Base-by-base conservation (phyloP, 2,329 filamentous ascomycete genomes). In the Xylaria sp. region DNA sequence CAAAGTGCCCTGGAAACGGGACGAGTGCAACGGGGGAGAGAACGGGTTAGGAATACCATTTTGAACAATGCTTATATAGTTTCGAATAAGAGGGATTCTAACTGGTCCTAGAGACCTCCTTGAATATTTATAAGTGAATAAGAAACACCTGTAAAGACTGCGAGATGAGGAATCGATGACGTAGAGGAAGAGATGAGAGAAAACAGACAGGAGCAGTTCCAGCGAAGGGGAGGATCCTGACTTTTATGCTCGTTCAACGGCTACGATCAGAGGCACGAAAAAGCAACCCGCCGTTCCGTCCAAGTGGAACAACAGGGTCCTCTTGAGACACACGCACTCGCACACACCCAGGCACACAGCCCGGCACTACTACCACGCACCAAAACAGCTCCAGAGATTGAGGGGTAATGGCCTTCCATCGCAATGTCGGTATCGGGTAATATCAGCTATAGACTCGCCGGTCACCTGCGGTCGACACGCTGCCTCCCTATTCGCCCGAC, bases 21-120 rank as follows among this genome's bases (percentile, higher is more conserved):
- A 76, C 74, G 76, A 76, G 67, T 69, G 71, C 71, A 74, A 65
- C 72, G 83, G 80, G 88, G 86, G 69, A 87, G 83, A 78, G 87
- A 82, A 78, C 87, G 88, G 80, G 88, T 87, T 79, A 87, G 79
- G 86, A 91, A 89, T 91, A 79, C 78, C 78, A 79, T 79, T 78
- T 78, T 79, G 74, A 76, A 70, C 39, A 56, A 25, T 46, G 25
- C 28, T 54, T 55, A 44, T 68, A 54, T 51, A 63, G 57, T 65
- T 51, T 50, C 56, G 69, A 63, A 31, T 23, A 41, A 28, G 28
- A 18, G 54, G 28, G 25, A 48, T 34, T 52, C 7, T 23, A 61
- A 44, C 55, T 51, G 51, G 46, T 41, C 37, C 58, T 3, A 18
- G 25, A 51, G 20, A 57, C 18, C 31, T 61, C 51, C 41, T 55